Evolutionary conservation across 1,284 basidiomycete genomes (phyloP), one percentile per base, ranked within the genome.

Genomic region (Volvariella surrecta): DNA sequence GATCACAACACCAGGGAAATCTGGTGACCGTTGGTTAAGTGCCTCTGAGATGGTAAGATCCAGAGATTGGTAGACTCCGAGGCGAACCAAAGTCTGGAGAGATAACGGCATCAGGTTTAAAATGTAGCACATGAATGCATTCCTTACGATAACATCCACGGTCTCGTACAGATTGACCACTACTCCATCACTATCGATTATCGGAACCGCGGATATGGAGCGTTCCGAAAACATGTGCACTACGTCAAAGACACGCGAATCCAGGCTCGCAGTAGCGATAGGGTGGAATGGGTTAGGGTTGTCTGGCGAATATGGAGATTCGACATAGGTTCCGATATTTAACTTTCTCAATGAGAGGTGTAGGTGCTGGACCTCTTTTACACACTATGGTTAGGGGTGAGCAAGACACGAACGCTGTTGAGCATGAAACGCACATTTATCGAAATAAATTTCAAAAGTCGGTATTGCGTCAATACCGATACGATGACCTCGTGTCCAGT

Each of bases 111-210:
- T 28, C 24, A 28, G 24, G 24, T 28, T 6, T 10, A 21, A 43
- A 50, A 40, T 32, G 24, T 47, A 40, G 37, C 37, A 46, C 48
- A 39, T 48, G 44, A 51, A 19, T 15, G 30, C 3, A 41, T 38
- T 31, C 31, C 89, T 61, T 63, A 95, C 92, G 51, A 99, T 96
- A 40, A 99, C 95, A 67, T 99, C 96, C 16, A 99, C 96, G 1
- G 95, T 97, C 65, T 99, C 96, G 62, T 99, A 99, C 37, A 99
- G 65, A 60, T 99, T 95, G 46, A 99, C 79, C 24, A 99, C 96
- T 45, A 94, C 79, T 7, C 95, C 96, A 2, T 93, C 78, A 45
- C 89, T 82, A 57, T 97, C 90, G 17, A 99, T 74, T 56, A 99
- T 97, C 2, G 96, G 96, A 8, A 99, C 95, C 2, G 95, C 94